Conservation (phyloP, 75 land plant genomes). For the Larix kaempferi region DNA sequence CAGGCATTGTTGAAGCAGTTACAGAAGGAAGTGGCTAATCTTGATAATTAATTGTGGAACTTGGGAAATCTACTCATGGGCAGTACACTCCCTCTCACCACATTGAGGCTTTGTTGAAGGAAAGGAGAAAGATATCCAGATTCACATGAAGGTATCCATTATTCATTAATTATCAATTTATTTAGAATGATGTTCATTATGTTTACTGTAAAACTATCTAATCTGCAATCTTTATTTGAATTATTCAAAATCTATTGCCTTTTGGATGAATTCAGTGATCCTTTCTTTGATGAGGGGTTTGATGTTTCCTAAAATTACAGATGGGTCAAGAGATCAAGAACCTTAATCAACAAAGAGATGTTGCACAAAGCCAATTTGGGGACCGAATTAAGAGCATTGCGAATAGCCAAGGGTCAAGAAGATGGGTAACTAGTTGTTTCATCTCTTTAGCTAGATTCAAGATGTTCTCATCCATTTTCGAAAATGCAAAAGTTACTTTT, state of each 20-base stretch:
- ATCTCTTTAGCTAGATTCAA: neutral
- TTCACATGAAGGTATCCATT: constrained; percentile 67
- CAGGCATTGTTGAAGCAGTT: constrained; percentile 84
- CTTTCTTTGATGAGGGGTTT: constrained; percentile 2
- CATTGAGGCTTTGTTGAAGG: constrained; percentile 51
- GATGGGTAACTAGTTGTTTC: constrained; percentile 15
- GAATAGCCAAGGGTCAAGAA: constrained; percentile 38
- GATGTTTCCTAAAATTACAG: constrained; percentile 17
- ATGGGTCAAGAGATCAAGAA: constrained; percentile 79
- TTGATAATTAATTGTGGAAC: constrained; percentile 63
- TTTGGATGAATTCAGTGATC: neutral
- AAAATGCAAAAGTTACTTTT: neutral
- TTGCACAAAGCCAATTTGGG: constrained; percentile 75
- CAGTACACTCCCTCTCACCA: constrained; percentile 13
- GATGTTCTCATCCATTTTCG: neutral
- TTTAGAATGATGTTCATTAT: neutral
- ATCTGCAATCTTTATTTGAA: neutral
- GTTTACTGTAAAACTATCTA: neutral
- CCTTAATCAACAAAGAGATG: constrained; percentile 69
- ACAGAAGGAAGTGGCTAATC: constrained; percentile 80
- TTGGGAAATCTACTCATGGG: constrained; percentile 20
- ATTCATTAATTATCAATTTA: neutral
- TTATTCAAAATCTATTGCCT: neutral
- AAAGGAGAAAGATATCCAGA: constrained; percentile 76
- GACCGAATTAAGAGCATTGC: constrained; percentile 60